Conservation (phyloP, 768 basidiomycete genomes). For the Calocybe gangraenosa region DNA sequence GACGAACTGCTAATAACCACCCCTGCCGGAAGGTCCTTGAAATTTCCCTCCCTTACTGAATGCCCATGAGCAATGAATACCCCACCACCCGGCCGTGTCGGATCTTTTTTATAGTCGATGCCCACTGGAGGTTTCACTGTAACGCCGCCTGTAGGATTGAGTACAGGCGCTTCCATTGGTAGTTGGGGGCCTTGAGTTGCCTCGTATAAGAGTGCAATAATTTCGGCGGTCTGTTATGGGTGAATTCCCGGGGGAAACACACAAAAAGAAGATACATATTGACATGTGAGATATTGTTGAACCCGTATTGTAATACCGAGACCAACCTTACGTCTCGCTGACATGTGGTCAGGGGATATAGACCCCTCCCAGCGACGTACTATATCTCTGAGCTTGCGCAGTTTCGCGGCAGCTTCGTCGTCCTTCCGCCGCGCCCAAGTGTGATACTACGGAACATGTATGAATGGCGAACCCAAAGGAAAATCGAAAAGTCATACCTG, state of each 20-base stretch:
- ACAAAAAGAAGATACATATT: constrained; percentile 7
- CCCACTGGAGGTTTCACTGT: constrained; percentile 49
- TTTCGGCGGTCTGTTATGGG: constrained; percentile 76
- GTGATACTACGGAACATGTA: constrained; percentile 62
- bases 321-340: constrained; percentile 81
- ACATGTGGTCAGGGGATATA: constrained; percentile 92
- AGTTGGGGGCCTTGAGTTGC: constrained; percentile 75
- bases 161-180: constrained; percentile 52
- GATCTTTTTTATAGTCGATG: constrained; percentile 75
- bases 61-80: constrained; percentile 69
- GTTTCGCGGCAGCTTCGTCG: constrained; percentile 62
- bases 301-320: constrained; percentile 17
- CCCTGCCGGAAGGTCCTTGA: constrained; percentile 53
- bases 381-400: constrained; percentile 80
- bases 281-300: constrained; percentile 5
- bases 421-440: constrained; percentile 88
- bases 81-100: constrained; percentile 79
- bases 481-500: constrained; percentile 52
- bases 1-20: constrained; percentile 44
- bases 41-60: constrained; percentile 36
- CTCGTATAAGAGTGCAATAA: constrained; percentile 87
- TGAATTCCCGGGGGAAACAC: constrained; percentile 5
- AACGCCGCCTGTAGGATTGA: constrained; percentile 79
- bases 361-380: constrained; percentile 85
- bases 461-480: not conserved